A percentile compares a stretch with the other conserved stretches of the same genome.
Evolutionary conservation across 1,284 basidiomycete species (phyloP).

Genomic region (Ustilago loliicola): DNA sequence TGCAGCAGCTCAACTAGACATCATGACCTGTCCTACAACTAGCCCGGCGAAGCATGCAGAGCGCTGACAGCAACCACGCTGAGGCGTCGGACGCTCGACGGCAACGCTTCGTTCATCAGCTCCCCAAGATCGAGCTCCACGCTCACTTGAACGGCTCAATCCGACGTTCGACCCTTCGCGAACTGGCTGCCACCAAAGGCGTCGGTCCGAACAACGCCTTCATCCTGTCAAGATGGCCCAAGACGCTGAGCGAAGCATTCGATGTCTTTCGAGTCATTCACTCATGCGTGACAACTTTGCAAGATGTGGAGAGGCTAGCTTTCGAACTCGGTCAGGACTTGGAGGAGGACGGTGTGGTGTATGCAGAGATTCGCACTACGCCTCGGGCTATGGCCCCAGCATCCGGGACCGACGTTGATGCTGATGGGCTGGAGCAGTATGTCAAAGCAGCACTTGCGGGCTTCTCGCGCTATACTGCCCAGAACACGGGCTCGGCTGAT

Average conservation of each 20-base stretch:
- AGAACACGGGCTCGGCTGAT: background rate
- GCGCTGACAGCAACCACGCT: background rate
- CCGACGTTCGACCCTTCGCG: slow-evolving; percentile 39
- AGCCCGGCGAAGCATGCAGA: background rate
- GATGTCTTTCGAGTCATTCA: slow-evolving; percentile 48
- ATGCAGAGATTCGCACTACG: slow-evolving; percentile 54
- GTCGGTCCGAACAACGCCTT: slow-evolving; percentile 13
- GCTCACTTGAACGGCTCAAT: slow-evolving; percentile 56
- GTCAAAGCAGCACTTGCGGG: slow-evolving; percentile 28
- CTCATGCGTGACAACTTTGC: slow-evolving; percentile 25
- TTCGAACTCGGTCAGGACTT: slow-evolving; percentile 40
- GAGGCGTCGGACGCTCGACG: background rate
- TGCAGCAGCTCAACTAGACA: background rate
- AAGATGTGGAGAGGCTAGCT: slow-evolving; percentile 32
- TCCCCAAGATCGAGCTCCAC: slow-evolving; percentile 57
- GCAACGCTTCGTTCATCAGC: background rate
- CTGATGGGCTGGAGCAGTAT: slow-evolving; percentile 9
- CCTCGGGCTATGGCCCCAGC: slow-evolving; percentile 15
- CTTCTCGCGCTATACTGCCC: slow-evolving; percentile 8
- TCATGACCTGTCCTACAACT: background rate
- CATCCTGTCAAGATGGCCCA: slow-evolving; percentile 26
- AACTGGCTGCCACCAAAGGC: slow-evolving; percentile 18
- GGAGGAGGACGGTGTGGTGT: slow-evolving; percentile 47
- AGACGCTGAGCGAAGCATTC: slow-evolving; percentile 46
- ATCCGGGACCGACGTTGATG: background rate